Conservation (phyloP, 73 alveolate genomes). For the Paramecium caudatum region DNA sequence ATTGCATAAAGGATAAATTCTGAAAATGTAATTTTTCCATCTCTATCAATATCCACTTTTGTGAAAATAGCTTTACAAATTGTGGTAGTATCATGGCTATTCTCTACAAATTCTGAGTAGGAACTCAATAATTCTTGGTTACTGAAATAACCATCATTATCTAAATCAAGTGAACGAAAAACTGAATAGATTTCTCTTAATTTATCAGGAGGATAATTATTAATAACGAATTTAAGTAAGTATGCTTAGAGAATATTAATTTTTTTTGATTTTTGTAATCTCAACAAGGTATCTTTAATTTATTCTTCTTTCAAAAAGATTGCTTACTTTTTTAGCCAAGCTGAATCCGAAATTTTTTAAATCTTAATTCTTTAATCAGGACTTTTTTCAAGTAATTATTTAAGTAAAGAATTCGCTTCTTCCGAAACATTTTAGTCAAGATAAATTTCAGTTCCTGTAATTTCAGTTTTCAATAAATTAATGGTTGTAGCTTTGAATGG, state of each 20-base stretch:
- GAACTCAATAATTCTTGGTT: not conserved
- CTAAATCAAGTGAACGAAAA: constrained; percentile 39
- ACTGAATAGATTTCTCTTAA: constrained; percentile 42
- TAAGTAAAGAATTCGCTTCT: not conserved
- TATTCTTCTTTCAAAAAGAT: not conserved
- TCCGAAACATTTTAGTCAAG: not conserved
- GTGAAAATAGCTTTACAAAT: not conserved
- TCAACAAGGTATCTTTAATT: not conserved
- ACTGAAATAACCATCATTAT: constrained; percentile 20
- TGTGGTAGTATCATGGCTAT: not conserved
- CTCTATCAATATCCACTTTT: constrained; percentile 23
- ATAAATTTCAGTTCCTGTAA: not conserved
- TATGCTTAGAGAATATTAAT: not conserved
- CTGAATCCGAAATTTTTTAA: not conserved
- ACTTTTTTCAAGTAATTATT: not conserved
- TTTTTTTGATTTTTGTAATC: not conserved
- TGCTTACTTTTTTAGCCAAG: constrained; percentile 1
- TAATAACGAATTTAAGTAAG: constrained; percentile 27
- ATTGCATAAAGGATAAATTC: constrained; percentile 22
- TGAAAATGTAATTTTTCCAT: not conserved
- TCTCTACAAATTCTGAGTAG: not conserved
- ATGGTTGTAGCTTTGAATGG: not conserved
- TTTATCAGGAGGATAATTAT: constrained; percentile 30
- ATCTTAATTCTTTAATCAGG: not conserved
- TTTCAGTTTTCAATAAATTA: not conserved